Evolutionary conservation across 1,284 basidiomycete species (phyloP).

Genomic region (Sporisorium sorghi): DNA sequence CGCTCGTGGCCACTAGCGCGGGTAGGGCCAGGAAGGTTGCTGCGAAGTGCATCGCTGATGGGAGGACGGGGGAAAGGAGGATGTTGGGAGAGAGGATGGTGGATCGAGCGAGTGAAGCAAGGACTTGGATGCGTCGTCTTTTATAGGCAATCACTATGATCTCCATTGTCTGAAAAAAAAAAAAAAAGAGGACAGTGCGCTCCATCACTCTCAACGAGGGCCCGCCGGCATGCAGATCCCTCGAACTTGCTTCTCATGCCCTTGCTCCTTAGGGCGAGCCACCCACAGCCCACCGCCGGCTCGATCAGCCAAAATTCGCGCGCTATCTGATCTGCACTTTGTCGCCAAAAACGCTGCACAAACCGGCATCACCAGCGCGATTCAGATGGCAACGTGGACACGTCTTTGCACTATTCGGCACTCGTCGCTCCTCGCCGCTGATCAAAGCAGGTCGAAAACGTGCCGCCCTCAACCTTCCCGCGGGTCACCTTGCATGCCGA

Average conservation of each 20-base stretch:
- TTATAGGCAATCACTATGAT: not conserved
- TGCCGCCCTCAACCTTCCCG: not conserved
- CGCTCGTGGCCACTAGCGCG: constrained; percentile 20
- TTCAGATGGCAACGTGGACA: constrained; percentile 8
- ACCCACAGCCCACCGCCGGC: too few relatives aligned
- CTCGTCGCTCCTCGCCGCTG: too few relatives aligned
- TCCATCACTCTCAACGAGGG: too few relatives aligned
- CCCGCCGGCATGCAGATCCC: too few relatives aligned
- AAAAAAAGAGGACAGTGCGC: too few relatives aligned
- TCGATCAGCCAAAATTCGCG: too few relatives aligned
- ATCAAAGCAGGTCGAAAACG: too few relatives aligned
- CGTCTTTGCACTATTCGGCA: not conserved
- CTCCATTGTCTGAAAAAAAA: too few relatives aligned
- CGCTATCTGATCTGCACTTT: constrained; percentile 8
- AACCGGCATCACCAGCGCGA: not conserved
- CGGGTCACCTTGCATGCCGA: not conserved
- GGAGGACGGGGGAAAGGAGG: not conserved
- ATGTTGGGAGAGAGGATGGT: not conserved
- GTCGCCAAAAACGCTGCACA: not conserved
- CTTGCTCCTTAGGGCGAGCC: too few relatives aligned
- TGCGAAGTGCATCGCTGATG: constrained; percentile 19
- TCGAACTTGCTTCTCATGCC: too few relatives aligned
- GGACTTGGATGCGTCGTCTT: not conserved
- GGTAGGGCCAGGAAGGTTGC: constrained; percentile 23
- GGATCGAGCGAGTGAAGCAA: not conserved